phyloP scores from a whole-genome alignment of 2,329 filamentous ascomycete genomes.

The Volutella citrinella region DNA sequence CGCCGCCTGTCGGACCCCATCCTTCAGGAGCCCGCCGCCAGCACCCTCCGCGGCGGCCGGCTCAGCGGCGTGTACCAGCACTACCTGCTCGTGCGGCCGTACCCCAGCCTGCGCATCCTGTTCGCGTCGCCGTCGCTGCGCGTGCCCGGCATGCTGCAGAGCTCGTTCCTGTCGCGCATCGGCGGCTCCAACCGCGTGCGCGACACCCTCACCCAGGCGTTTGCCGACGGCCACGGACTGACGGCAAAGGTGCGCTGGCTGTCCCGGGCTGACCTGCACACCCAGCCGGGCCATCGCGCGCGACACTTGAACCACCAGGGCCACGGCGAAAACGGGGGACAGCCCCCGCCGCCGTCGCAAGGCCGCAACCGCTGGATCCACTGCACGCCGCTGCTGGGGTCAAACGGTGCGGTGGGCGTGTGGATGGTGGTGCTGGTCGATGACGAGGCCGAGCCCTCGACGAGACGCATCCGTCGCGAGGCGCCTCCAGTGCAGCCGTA shows the following conservation, averaged over 20 bases:
- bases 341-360: constrained; percentile 8
- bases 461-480: constrained; percentile 8
- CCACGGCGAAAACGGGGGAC: constrained; percentile 34
- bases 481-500: constrained; percentile 15
- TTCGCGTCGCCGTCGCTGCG: constrained; percentile 68
- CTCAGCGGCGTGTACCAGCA: constrained; percentile 42
- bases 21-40: constrained; percentile 12
- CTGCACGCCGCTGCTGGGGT: constrained; percentile 68
- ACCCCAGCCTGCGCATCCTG: constrained; percentile 62
- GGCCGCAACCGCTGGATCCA: constrained; percentile 73
- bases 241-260: constrained; percentile 75
- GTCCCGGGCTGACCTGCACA: constrained; percentile 11
- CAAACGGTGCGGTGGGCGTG: constrained; percentile 66
- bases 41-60: constrained; percentile 19
- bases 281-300: constrained; percentile 6
- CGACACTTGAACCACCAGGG: constrained; percentile 11
- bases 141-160: constrained; percentile 65
- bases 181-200: constrained; percentile 47
- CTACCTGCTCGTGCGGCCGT: constrained; percentile 64
- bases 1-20: constrained; percentile 18
- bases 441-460: constrained; percentile 43
- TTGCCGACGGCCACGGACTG: constrained; percentile 66
- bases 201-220: constrained; percentile 52
- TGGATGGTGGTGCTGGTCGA: constrained; percentile 78
- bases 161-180: constrained; percentile 52